A percentile compares a stretch with the other conserved stretches of the same genome.
phyloP scores from a whole-genome alignment of 129 eudicot species.

The Artemisia annua region DNA sequence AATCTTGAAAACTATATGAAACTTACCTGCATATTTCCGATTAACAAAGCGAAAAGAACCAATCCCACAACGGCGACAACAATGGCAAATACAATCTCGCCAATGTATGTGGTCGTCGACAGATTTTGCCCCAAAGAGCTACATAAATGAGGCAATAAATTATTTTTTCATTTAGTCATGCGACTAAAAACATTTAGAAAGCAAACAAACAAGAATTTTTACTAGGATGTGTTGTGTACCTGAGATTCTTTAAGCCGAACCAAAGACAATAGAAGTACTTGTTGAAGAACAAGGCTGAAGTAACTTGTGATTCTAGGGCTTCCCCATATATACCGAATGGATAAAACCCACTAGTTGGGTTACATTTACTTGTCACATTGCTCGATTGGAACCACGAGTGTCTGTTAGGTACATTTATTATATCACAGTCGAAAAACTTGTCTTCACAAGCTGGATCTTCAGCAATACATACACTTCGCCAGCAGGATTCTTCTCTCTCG shows the following conservation, averaged over 20 bases:
- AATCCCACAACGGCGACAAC: conserved; percentile 66
- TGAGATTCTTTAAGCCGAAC: conserved; percentile 84
- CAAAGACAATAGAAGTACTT: conserved; percentile 86
- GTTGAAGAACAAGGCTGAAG: conserved; percentile 61
- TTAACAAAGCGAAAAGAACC: conserved; percentile 79
- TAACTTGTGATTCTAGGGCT: conserved; percentile 60
- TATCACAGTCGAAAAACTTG: conserved; percentile 60
- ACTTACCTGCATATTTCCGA: conserved; percentile 86
- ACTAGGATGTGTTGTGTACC: conserved; percentile 33
- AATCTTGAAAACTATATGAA: not conserved
- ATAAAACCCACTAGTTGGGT: conserved; percentile 43
- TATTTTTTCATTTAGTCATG: not conserved
- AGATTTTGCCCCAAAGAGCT: conserved; percentile 81
- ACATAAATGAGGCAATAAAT: conserved; percentile 24
- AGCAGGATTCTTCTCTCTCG: conserved; percentile 86
- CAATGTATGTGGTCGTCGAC: conserved; percentile 63
- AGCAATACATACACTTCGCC: conserved; percentile 57
- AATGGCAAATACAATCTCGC: conserved; percentile 72
- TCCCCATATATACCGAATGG: conserved; percentile 87
- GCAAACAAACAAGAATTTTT: conserved; percentile 2
- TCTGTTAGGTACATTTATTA: conserved; percentile 35
- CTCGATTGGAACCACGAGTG: conserved; percentile 56
- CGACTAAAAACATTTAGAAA: not conserved
- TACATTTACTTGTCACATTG: conserved; percentile 59
- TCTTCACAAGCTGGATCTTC: conserved; percentile 52